Percentiles rank a stretch among this genome's conserved stretches.
Conservation (phyloP, 192 early-diverging fungal species). For the Entomortierella lignicola region DNA sequence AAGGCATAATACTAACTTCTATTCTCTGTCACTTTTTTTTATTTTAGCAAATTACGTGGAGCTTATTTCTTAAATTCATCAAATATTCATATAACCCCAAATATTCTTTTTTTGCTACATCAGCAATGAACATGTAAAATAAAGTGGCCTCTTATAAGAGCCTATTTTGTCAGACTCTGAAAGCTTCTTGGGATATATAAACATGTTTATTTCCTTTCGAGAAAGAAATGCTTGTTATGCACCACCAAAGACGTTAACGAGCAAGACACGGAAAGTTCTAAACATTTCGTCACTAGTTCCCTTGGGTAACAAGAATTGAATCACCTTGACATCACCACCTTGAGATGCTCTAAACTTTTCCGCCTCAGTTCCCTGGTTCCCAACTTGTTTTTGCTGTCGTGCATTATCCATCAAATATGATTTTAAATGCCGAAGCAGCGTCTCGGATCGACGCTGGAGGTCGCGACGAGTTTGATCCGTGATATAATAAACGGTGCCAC, state of each 20-base stretch:
- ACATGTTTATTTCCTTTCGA: neutral
- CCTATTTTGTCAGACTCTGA: neutral
- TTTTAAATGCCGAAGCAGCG: constrained; percentile 63
- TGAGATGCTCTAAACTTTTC: constrained; percentile 54
- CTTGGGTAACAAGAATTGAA: constrained; percentile 65
- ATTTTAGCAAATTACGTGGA: constrained; percentile 64
- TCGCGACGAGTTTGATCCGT: constrained; percentile 51
- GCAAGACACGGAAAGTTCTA: constrained; percentile 56
- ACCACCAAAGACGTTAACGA: constrained; percentile 60
- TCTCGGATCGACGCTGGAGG: constrained; percentile 59
- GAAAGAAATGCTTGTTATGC: constrained; percentile 31
- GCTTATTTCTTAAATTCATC: neutral
- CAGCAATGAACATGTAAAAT: neutral
- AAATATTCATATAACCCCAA: neutral
- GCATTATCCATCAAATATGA: constrained; percentile 68
- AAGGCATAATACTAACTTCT: no score
- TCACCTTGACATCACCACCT: constrained; percentile 56
- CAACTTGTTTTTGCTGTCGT: constrained; percentile 56
- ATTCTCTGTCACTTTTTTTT: neutral
- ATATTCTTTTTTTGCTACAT: no score
- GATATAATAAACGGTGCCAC: constrained; percentile 3
- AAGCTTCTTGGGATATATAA: neutral
- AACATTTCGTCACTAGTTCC: constrained; percentile 58
- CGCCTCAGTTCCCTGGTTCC: constrained; percentile 57
- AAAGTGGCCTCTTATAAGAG: neutral